Evolutionary conservation across 257 asterid genomes (phyloP).

Genomic region (Solanum tarapatanum): DNA sequence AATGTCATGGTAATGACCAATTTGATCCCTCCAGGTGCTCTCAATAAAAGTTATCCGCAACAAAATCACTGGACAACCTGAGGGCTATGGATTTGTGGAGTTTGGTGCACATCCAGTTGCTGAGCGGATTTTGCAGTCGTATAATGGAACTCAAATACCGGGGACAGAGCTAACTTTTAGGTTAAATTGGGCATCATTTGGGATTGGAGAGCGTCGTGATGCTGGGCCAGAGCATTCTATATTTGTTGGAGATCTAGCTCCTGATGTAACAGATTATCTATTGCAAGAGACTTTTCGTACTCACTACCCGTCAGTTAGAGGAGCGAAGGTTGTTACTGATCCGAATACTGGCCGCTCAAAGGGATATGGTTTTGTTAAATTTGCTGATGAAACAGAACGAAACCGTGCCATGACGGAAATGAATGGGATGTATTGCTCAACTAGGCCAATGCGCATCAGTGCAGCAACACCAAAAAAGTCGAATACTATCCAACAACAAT

Average conservation of each 20-base stretch:
- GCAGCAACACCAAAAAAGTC: conserved; percentile 98
- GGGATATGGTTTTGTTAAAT: conserved; percentile 98
- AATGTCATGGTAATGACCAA: background rate
- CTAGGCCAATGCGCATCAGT: conserved; percentile 97
- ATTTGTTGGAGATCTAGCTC: conserved; percentile 97
- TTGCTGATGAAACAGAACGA: conserved; percentile 84
- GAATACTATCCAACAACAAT: conserved; percentile 50
- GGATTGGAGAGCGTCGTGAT: conserved; percentile 82
- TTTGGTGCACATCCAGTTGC: conserved; percentile 73
- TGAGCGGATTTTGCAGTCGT: conserved; percentile 72
- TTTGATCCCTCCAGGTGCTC: conserved; percentile 48
- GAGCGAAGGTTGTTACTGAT: conserved; percentile 97
- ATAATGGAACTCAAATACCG: conserved; percentile 88
- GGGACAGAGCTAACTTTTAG: conserved; percentile 92
- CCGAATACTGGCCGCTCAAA: conserved; percentile 96
- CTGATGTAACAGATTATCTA: conserved; percentile 91
- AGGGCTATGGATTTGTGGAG: conserved; percentile 96
- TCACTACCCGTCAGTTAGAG: conserved; percentile 84
- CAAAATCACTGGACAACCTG: conserved; percentile 86
- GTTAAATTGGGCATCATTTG: conserved; percentile 98
- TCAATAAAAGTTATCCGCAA: conserved; percentile 85
- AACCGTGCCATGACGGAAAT: conserved; percentile 95
- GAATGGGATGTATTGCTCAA: conserved; percentile 95
- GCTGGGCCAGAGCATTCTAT: conserved; percentile 93
- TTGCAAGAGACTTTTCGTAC: conserved; percentile 88